Evolutionary conservation across 129 eudicot species (phyloP), one percentile per base, ranked within the genome.

Genomic region (Pittosporum tobira): DNA sequence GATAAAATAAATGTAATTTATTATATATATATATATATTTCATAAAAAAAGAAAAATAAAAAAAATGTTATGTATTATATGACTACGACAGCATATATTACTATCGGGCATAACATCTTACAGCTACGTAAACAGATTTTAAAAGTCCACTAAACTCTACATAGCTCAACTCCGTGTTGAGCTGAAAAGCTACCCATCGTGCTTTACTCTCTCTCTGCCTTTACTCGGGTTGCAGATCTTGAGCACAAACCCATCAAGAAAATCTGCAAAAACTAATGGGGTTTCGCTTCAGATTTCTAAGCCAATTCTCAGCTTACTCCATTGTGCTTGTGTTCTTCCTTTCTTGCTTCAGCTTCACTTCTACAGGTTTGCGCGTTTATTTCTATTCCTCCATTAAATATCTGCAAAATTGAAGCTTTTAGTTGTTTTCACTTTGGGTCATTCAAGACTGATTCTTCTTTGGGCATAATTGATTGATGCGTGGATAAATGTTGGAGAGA

Each of bases 331-430:
- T 69, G 0, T 52, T 83, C 65, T 70, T 83, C 70, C 76, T 83
- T 29, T 83, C 83, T 57, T 83, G 72, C 69, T 67, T 71, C 71
- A 59, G 55, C 73, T 79, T 87, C 59, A 70, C 74, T 67, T 61
- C 69, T 50, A 77, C 95, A 79, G 95, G 95, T 87, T 56, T 51
- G 63, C 18, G n/a, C 45, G 24, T 27, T 31, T 36, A 5, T 48
- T 53, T 51, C 51, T 47, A 6, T 47, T 47, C 47, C 40, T 0
- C 51, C 28, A 1, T 42, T 59, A 0, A 6, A 10, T 47, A 11
- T 15, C 15, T 28, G 56, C 37, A 55, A 48, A 27, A 29, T 14
- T 4, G 10, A 56, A 62, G 57, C 69, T 63, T 31, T 59, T 1
- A 43, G 34, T 62, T 61, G 10, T 44, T 58, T 18, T 45, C 60